Evolutionary conservation across 2,329 filamentous ascomycete species (phyloP).

Genomic region (Gnomoniopsis smithogilvyi): DNA sequence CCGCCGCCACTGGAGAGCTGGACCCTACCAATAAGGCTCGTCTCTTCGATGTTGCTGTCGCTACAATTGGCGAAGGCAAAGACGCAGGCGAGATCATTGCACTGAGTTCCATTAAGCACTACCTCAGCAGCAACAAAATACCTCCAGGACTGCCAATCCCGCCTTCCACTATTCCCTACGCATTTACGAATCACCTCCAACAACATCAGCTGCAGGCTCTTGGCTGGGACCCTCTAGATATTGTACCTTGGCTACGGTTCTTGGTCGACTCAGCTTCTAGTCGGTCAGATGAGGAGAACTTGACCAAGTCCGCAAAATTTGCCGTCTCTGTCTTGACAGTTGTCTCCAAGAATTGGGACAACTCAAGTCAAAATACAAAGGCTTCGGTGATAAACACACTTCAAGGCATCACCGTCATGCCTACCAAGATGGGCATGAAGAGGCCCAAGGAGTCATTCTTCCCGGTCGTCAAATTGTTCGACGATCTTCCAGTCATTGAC

Average conservation of each 20-base stretch:
- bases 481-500: slow-evolving; percentile 81
- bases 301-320: slow-evolving; percentile 71
- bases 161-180: slow-evolving; percentile 76
- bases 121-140: slow-evolving; percentile 73
- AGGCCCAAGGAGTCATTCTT: slow-evolving; percentile 87
- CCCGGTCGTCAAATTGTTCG: slow-evolving; percentile 87
- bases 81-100: slow-evolving; percentile 70
- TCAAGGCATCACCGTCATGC: slow-evolving; percentile 70
- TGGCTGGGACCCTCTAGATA: slow-evolving; percentile 81
- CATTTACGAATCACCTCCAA: slow-evolving; percentile 71
- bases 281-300: slow-evolving; percentile 60
- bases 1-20: slow-evolving; percentile 68
- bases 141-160: slow-evolving; percentile 79
- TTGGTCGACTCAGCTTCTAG: slow-evolving; percentile 66
- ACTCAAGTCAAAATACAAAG: slow-evolving; percentile 65
- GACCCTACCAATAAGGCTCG: slow-evolving; percentile 64
- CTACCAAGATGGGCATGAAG: slow-evolving; percentile 87
- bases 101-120: slow-evolving; percentile 71
- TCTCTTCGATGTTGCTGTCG: slow-evolving; percentile 78
- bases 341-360: slow-evolving; percentile 87
- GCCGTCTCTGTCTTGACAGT: slow-evolving; percentile 74
- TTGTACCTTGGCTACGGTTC: slow-evolving; percentile 82
- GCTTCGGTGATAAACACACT: slow-evolving; percentile 63
- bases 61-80: slow-evolving; percentile 58
- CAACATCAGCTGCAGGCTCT: slow-evolving; percentile 70